Evolutionary conservation across 139 green algal genomes (phyloP), one percentile per base, ranked within the genome.

Genomic region (Coelastrella sp.): DNA sequence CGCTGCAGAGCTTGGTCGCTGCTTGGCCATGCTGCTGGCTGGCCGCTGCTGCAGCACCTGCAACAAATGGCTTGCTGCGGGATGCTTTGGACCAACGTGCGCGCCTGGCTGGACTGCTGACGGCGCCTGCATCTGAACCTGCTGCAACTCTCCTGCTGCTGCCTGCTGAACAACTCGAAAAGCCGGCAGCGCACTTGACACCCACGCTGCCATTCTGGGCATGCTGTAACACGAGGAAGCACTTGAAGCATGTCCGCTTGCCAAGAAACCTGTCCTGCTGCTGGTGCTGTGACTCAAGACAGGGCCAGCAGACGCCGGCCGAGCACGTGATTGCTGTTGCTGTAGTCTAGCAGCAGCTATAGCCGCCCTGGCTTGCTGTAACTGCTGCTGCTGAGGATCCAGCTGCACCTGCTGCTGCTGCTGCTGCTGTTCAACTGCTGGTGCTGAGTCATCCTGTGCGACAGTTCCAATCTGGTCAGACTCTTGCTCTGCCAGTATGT

Each of bases 341-440:
- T 76, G 68, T 17, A 76, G 14, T 23, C 17, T 76, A 17, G 16
- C 16, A 32, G 68, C 68, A 32, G 5, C 68, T 76, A 76, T 20
- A 80, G 74, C 59, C 54, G 14, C 6, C 17, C 47, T 20, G 11
- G 54, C 58, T n/a, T 86, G 19, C 5, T 16, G 7, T 17, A 73
- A 59, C 4, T 86, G 80, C 8, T 5, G 4, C 59, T 75, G 20
- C 6, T 54, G 5, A n/a, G 3, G 5, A 5, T 75, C 19, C 7
- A 22, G 59, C 6, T 86, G 59, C 8, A 59, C 8, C n/a, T 74
- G 80, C 80, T 75, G 59, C 80, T 66, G 47, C 77, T 86, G 58
- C 59, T 85, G 80, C 10, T 68, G 58, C 80, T 74, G 74, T 23
- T 76, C 2, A 5, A 0, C 16, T 2, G 16, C 11, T 71, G 13